Conservation (phyloP, 2,329 filamentous ascomycete species). For the Emergomyces africanus region DNA sequence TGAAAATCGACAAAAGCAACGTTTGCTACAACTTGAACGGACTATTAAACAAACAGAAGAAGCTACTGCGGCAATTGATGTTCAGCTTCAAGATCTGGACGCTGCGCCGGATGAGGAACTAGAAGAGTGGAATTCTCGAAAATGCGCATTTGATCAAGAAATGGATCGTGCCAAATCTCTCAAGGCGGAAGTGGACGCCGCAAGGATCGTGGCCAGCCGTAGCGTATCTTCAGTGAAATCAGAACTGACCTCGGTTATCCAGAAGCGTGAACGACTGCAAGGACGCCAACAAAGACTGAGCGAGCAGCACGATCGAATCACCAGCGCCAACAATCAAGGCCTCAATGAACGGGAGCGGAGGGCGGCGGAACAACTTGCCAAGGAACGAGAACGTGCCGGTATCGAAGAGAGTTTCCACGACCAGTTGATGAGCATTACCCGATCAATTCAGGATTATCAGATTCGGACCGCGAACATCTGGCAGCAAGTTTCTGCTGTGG, state of each 20-base stretch:
- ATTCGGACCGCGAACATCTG: conserved; percentile 30
- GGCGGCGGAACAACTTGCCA: conserved; percentile 34
- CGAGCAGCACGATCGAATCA: conserved; percentile 49
- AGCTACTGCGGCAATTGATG: conserved; percentile 41
- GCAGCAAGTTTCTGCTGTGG: conserved; percentile 31
- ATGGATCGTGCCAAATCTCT: conserved; percentile 38
- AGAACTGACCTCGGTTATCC: conserved; percentile 39
- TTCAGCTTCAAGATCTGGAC: conserved; percentile 42
- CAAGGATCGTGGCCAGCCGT: conserved; percentile 39
- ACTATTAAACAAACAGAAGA: conserved; percentile 53
- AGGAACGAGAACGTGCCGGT: conserved; percentile 33
- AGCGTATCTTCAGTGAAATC: conserved; percentile 39
- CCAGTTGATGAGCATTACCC: conserved; percentile 29
- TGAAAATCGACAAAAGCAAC: conserved; percentile 50
- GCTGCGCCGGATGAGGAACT: conserved; percentile 45
- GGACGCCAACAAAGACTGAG: conserved; percentile 45
- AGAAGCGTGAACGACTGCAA: conserved; percentile 48
- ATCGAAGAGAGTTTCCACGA: conserved; percentile 32
- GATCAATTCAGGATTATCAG: conserved; percentile 32
- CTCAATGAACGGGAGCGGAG: conserved; percentile 42
- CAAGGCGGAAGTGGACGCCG: conserved; percentile 38
- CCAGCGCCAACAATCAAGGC: conserved; percentile 45
- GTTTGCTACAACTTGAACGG: conserved; percentile 48
- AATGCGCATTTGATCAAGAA: conserved; percentile 42
- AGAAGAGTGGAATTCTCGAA: conserved; percentile 40